Evolutionary conservation across 495 filamentous ascomycete genomes (phyloP).

Genomic region (Lophiotrema nucula): DNA sequence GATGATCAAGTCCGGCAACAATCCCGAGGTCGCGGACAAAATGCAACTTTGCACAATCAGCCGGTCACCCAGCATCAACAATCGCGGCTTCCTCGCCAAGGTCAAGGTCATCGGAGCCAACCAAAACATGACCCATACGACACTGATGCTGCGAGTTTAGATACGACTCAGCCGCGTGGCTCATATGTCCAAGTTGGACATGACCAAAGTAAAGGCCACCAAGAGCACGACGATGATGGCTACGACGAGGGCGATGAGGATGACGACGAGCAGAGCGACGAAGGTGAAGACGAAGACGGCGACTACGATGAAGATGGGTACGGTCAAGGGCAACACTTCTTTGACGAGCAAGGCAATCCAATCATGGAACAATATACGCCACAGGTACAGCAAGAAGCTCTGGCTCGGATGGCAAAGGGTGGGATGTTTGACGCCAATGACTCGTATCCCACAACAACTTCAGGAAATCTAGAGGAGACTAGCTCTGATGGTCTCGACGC

Average conservation of each 20-base stretch:
- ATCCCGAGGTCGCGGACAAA: background rate
- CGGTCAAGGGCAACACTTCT: background rate
- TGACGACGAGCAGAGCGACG: slow-evolving; percentile 3
- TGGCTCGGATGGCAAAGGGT: no score
- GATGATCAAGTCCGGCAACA: background rate
- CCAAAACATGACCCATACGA: slow-evolving; percentile 26
- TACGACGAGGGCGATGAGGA: background rate
- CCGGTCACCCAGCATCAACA: background rate
- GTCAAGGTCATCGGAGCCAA: background rate
- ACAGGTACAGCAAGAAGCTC: background rate
- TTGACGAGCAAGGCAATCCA: background rate
- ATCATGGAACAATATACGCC: background rate
- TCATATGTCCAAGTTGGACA: slow-evolving; percentile 7
- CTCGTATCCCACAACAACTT: slow-evolving; percentile 32
- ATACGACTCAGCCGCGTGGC: slow-evolving; percentile 25
- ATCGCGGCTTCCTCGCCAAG: background rate
- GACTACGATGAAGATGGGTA: slow-evolving; percentile 5
- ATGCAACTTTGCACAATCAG: background rate
- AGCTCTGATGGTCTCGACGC: background rate
- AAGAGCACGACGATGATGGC: background rate
- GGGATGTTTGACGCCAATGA: slow-evolving; percentile 6
- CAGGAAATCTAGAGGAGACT: background rate
- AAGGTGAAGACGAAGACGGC: slow-evolving; percentile 7
- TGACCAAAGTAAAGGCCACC: slow-evolving; percentile 17
- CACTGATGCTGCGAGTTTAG: slow-evolving; percentile 36